Conservation (phyloP, 345 rosid genomes). For the Brassica cretica region DNA sequence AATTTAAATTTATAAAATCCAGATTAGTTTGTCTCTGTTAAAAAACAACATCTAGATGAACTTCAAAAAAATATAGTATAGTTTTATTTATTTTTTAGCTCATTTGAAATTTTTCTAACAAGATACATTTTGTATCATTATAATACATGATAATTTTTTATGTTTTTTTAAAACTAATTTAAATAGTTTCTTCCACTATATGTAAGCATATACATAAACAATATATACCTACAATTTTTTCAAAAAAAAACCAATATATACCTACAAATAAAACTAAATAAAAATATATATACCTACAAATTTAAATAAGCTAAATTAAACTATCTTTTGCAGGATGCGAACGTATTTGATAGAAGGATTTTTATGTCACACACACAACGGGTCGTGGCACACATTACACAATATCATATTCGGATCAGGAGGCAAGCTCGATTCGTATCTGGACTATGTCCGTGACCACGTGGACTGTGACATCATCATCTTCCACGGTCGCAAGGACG, state of each 20-base stretch:
- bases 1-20: background rate
- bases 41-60: background rate
- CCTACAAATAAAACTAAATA: background rate
- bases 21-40: background rate
- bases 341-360: constrained; percentile 89
- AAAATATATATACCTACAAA: background rate
- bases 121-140: background rate
- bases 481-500: constrained; percentile 77
- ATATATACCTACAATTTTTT: background rate
- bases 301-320: background rate
- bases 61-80: background rate
- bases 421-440: constrained; percentile 68
- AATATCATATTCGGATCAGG: constrained; percentile 89
- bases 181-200: background rate
- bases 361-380: constrained; percentile 87
- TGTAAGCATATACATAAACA: background rate
- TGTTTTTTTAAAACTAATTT: background rate
- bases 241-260: background rate
- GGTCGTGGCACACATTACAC: constrained; percentile 96
- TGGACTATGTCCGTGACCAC: constrained; percentile 62
- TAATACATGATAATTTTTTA: background rate
- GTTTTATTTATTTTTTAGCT: background rate
- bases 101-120: background rate
- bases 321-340: constrained; percentile 38
- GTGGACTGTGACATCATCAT: constrained; percentile 65